A percentile compares a stretch with the other conserved stretches of the same genome.
These are phyloP conservation scores for Chaetomium tenue DNA, from an alignment of 495 filamentous ascomycete species.

Conservation along the genomic window DNA sequence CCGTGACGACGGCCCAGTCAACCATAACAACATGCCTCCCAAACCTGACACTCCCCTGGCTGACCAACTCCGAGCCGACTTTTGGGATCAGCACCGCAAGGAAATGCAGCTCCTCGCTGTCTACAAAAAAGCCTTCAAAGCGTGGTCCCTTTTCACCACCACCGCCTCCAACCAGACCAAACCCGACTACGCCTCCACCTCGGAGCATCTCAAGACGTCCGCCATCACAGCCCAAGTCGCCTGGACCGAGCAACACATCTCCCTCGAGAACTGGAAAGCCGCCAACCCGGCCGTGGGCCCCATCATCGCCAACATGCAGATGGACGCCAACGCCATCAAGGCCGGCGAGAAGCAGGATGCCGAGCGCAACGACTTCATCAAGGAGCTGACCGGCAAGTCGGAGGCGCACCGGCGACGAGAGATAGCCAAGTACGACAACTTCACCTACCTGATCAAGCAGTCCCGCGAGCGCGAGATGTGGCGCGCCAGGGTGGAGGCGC, in stretches of 20 bases:
- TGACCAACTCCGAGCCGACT: conserved; percentile 9
- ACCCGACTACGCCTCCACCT: not conserved
- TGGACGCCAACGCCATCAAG: not conserved
- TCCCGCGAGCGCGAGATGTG: conserved; percentile 10
- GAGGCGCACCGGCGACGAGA: not conserved
- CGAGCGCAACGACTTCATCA: not conserved
- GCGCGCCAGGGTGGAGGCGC: conserved; percentile 5
- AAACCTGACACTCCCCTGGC: conserved; percentile 8
- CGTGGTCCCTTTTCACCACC: not conserved
- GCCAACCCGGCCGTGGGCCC: not conserved
- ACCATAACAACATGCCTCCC: not conserved
- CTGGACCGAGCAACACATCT: not conserved
- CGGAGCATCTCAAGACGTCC: not conserved
- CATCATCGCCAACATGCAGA: conserved; percentile 4
- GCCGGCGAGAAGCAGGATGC: not conserved
- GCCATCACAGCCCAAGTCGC: conserved; percentile 9
- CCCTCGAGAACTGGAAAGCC: conserved; percentile 5
- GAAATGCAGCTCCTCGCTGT: not conserved
- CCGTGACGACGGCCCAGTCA: not conserved
- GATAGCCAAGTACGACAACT: conserved; percentile 5
- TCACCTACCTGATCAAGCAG: conserved; percentile 1
- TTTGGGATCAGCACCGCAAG: not conserved
- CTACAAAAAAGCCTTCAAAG: conserved; percentile 4
- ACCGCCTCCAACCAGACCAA: not conserved
- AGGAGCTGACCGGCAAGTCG: conserved; percentile 3